Evolutionary conservation across 2,329 filamentous ascomycete genomes (phyloP).

Genomic region (Bretziella fagacearum): DNA sequence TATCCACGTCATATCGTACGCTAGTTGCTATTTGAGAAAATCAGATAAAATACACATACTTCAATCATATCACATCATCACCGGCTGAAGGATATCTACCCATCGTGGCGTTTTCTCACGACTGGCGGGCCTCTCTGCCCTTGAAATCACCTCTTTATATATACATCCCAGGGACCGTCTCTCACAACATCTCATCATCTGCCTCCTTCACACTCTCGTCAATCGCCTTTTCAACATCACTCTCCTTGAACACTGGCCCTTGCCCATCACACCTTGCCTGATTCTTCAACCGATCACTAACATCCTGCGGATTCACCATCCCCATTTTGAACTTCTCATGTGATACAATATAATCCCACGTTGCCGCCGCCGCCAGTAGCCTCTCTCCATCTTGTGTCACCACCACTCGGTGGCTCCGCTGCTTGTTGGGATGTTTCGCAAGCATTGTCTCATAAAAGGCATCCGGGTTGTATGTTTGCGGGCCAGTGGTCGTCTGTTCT

Average conservation of each 20-base stretch:
- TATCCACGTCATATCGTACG: too few species aligned
- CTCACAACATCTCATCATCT: constrained; percentile 52
- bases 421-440: constrained; percentile 43
- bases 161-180: not conserved
- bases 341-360: constrained; percentile 78
- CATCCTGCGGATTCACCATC: constrained; percentile 62
- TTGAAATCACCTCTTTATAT: not conserved
- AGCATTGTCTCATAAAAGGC: constrained; percentile 53
- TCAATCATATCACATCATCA: too few species aligned
- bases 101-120: too few species aligned
- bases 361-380: constrained; percentile 56
- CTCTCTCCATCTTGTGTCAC: constrained; percentile 48
- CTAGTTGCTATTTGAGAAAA: too few species aligned
- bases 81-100: too few species aligned
- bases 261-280: constrained; percentile 70
- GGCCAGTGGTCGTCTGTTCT: constrained; percentile 35
- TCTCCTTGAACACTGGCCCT: constrained; percentile 73
- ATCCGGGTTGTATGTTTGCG: constrained; percentile 53
- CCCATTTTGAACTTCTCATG: constrained; percentile 64
- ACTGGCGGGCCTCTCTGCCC: too few species aligned
- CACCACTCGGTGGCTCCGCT: constrained; percentile 50
- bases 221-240: constrained; percentile 55
- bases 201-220: constrained; percentile 60
- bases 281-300: constrained; percentile 62
- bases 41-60: too few species aligned